Conservation (phyloP, 1,139 yeast genomes). For the Kluyveromyces marxianus region DNA sequence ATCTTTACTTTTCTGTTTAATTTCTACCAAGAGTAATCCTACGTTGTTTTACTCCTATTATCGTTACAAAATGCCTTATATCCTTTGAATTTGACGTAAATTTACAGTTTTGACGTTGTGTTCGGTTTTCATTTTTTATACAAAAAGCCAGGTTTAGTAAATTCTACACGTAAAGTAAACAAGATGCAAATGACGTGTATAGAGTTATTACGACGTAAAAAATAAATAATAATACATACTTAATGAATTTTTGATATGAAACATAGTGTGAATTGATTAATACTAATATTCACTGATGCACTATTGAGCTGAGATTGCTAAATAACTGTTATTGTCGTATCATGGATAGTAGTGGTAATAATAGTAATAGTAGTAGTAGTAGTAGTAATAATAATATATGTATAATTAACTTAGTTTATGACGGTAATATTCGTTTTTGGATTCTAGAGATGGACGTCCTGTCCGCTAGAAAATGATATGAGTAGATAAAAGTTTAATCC, state of each 20-base stretch:
- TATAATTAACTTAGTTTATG: neutral
- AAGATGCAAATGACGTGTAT: too few species aligned
- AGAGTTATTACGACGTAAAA: too few species aligned
- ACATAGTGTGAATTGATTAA: too few species aligned
- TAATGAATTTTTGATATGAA: neutral
- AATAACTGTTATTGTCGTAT: too few species aligned
- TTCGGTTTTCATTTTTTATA: neutral
- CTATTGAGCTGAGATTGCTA: too few species aligned
- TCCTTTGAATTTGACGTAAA: neutral
- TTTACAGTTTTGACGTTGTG: neutral
- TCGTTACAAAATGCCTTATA: neutral
- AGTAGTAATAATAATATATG: neutral
- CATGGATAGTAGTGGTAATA: neutral
- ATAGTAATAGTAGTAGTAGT: neutral
- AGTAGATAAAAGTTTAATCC: conserved; percentile 71
- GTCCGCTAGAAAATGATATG: conserved; percentile 62
- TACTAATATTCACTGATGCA: too few species aligned
- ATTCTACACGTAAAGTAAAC: too few species aligned
- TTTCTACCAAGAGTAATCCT: neutral
- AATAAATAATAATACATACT: neutral
- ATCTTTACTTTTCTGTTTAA: neutral
- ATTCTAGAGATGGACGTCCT: conserved; percentile 46
- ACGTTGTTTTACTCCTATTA: too few species aligned
- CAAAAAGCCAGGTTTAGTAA: too few species aligned
- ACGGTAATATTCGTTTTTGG: neutral